Conservation (phyloP, 176 grass and related monocot genomes). For the Areca catechu region DNA sequence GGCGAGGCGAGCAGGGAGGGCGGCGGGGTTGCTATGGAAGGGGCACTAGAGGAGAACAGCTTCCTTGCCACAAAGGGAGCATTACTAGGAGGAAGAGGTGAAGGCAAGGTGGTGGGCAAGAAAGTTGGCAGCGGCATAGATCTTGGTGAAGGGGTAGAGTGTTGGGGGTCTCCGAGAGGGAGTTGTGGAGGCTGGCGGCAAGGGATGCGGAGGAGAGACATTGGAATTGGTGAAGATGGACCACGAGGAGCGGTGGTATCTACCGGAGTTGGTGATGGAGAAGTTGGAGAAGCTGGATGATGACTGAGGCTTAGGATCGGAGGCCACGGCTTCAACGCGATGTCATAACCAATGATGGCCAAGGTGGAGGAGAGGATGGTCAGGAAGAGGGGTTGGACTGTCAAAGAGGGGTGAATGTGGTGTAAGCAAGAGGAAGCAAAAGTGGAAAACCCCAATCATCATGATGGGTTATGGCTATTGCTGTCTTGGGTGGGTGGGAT, state of each 20-base stretch:
- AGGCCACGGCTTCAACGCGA: slow-evolving; percentile 1
- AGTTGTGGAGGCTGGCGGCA: slow-evolving; percentile 36
- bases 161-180: slow-evolving; percentile 40
- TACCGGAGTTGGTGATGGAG: background rate
- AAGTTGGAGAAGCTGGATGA: background rate
- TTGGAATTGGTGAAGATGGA: slow-evolving; percentile 13
- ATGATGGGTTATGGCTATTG: too few species aligned
- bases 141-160: slow-evolving; percentile 49
- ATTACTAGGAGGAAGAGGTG: slow-evolving; percentile 26
- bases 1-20: too few species aligned
- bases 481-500: too few species aligned
- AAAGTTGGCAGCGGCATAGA: slow-evolving; percentile 62
- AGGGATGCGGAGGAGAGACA: slow-evolving; percentile 44
- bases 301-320: slow-evolving; percentile 8
- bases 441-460: too few species aligned
- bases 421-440: too few species aligned
- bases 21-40: too few species aligned
- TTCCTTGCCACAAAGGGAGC: slow-evolving; percentile 46
- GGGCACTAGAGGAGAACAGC: slow-evolving; percentile 61
- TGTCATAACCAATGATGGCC: too few species aligned
- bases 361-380: too few species aligned
- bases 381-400: too few species aligned
- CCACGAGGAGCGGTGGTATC: slow-evolving; percentile 11
- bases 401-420: too few species aligned
- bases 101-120: slow-evolving; percentile 33